Evolutionary conservation across 768 basidiomycete genomes (phyloP).

Genomic region (Saitozyma sp.): DNA sequence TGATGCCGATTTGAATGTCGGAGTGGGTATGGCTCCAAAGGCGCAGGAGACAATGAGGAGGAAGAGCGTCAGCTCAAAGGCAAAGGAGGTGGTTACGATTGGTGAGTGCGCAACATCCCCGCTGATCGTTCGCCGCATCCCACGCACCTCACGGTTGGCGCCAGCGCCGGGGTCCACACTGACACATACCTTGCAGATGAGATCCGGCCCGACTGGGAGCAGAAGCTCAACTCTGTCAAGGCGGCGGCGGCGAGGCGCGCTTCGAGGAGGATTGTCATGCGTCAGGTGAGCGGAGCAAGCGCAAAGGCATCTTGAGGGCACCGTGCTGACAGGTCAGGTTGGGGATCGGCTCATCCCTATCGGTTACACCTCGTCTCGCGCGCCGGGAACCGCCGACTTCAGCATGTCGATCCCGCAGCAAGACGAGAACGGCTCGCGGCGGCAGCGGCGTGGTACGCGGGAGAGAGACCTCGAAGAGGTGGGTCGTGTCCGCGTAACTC

Average conservation of each 20-base stretch:
- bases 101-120: constrained; percentile 58
- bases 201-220: constrained; percentile 97
- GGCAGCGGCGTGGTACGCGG: constrained; percentile 60
- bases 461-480: constrained; percentile 95
- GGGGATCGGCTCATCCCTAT: constrained; percentile 96
- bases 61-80: constrained; percentile 83
- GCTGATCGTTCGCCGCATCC: background rate
- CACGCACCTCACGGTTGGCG: background rate
- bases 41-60: constrained; percentile 55
- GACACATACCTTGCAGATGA: constrained; percentile 63
- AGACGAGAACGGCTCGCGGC: constrained; percentile 60
- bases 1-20: constrained; percentile 34
- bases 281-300: constrained; percentile 59
- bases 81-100: constrained; percentile 85
- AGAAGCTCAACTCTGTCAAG: constrained; percentile 86
- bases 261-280: constrained; percentile 94
- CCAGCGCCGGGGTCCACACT: background rate
- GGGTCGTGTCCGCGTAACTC: constrained; percentile 34
- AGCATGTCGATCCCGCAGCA: constrained; percentile 53
- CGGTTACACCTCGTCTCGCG: constrained; percentile 79
- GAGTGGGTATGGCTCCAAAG: constrained; percentile 42
- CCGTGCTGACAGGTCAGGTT: constrained; percentile 55
- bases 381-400: constrained; percentile 42
- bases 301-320: background rate
- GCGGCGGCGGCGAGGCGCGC: constrained; percentile 95